Evolutionary conservation across 495 filamentous ascomycete genomes (phyloP).

Genomic region (Copromyces sp.): DNA sequence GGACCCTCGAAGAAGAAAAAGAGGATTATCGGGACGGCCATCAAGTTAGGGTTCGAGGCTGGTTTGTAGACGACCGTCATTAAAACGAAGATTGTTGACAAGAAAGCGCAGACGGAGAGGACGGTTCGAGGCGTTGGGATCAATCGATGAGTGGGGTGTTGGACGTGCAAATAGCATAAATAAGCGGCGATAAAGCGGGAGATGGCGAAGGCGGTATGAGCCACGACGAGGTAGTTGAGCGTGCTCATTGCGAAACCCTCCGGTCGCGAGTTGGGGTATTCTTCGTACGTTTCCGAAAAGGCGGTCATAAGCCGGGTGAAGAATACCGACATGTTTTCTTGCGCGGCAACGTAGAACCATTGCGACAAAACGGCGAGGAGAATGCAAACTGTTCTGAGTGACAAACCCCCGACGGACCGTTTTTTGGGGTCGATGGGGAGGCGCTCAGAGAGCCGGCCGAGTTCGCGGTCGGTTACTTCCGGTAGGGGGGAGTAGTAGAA

Average conservation of each 20-base stretch:
- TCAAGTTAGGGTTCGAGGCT: constrained; percentile 35
- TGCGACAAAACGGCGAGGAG: constrained; percentile 57
- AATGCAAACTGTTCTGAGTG: constrained; percentile 37
- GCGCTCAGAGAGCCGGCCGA: constrained; percentile 32
- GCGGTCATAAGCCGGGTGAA: constrained; percentile 41
- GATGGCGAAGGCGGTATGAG: constrained; percentile 37
- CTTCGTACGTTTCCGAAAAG: constrained; percentile 15
- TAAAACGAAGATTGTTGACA: constrained; percentile 35
- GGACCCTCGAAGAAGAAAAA: constrained; percentile 61
- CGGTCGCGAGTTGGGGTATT: constrained; percentile 18
- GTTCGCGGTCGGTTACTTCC: constrained; percentile 41
- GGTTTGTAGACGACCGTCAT: constrained; percentile 39
- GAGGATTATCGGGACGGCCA: constrained; percentile 47
- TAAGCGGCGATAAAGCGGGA: constrained; percentile 37
- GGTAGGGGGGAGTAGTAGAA: constrained; percentile 50
- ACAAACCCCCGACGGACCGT: constrained; percentile 22
- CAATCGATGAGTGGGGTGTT: constrained; percentile 23
- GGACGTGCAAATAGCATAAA: constrained; percentile 42
- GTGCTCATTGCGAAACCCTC: constrained; percentile 45
- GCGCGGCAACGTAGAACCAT: constrained; percentile 64
- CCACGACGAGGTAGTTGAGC: constrained; percentile 39
- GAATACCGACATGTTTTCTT: constrained; percentile 59
- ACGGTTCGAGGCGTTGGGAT: constrained; percentile 44
- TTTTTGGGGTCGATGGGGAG: constrained; percentile 33
- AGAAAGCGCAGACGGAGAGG: constrained; percentile 33